phyloP scores from a whole-genome alignment of 139 green algal genomes.

The Closterium sp. region DNA sequence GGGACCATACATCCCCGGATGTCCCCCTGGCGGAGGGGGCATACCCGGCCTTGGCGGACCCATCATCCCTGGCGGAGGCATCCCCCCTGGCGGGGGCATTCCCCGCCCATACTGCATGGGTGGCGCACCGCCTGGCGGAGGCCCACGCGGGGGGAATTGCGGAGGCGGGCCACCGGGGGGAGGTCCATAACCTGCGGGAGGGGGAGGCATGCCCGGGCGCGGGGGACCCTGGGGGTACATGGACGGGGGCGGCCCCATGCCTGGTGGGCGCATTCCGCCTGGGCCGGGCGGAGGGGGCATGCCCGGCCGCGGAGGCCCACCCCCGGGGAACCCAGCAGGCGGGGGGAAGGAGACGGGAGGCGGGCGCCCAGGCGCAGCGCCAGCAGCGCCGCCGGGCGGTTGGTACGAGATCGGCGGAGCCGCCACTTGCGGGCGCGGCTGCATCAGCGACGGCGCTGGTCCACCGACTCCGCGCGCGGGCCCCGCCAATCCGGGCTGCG shows the following conservation, averaged over 20 bases:
- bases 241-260: slow-evolving; percentile 46
- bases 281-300: slow-evolving; percentile 43
- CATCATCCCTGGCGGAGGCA: slow-evolving; percentile 42
- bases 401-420: slow-evolving; percentile 36
- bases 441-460: slow-evolving; percentile 85
- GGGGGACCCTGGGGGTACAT: slow-evolving; percentile 39
- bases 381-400: slow-evolving; percentile 3
- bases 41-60: slow-evolving; percentile 35
- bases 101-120: neutral
- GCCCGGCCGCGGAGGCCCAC: slow-evolving; percentile 11
- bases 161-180: neutral
- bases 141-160: neutral
- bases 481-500: slow-evolving; percentile 72
- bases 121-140: neutral
- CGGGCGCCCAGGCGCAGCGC: slow-evolving; percentile 10
- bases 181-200: slow-evolving; percentile 28
- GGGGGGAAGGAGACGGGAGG: slow-evolving; percentile 37
- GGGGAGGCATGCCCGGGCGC: slow-evolving; percentile 37
- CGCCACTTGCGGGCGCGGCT: slow-evolving; percentile 59
- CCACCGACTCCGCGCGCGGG: slow-evolving; percentile 83
- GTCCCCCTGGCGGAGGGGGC: slow-evolving; percentile 22
- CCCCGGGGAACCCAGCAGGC: slow-evolving; percentile 9
- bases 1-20: slow-evolving; percentile 6
- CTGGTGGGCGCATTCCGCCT: slow-evolving; percentile 61
- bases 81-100: slow-evolving; percentile 36